A percentile compares a stretch with the other conserved stretches of the same genome.
These are phyloP conservation scores for Aspergillus heteromorphus DNA, from an alignment of 495 filamentous ascomycete species.

Conservation along the genomic window DNA sequence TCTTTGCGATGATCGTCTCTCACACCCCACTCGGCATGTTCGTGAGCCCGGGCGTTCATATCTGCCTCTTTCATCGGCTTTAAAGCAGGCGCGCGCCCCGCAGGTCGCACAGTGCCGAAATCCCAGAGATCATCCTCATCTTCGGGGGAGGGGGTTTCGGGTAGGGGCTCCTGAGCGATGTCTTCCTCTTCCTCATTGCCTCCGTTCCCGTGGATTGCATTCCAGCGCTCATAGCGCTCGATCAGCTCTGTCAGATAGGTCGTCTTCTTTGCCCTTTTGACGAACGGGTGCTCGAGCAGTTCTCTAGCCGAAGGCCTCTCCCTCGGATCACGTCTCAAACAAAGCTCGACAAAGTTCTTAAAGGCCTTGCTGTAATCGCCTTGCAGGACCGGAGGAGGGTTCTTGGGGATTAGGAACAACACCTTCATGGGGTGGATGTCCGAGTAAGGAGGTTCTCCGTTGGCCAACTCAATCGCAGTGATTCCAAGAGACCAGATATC, in stretches of 20 bases:
- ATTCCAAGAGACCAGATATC: constrained; percentile 99
- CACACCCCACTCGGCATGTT: constrained; percentile 38
- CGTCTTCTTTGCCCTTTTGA: constrained; percentile 83
- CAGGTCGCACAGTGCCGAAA: constrained; percentile 84
- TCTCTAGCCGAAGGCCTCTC: constrained; percentile 85
- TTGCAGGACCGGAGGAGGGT: constrained; percentile 73
- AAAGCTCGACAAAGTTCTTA: constrained; percentile 90
- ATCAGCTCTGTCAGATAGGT: constrained; percentile 90
- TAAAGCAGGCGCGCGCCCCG: constrained; percentile 50
- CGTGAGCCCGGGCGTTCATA: constrained; percentile 57
- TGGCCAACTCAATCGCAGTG: constrained; percentile 87
- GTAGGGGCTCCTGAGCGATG: constrained; percentile 37
- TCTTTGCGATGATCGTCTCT: constrained; percentile 34
- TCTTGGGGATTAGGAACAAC: constrained; percentile 93
- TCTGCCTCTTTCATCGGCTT: constrained; percentile 69
- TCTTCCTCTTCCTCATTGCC: constrained; percentile 60
- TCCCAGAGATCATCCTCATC: constrained; percentile 87
- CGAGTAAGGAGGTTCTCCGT: constrained; percentile 90
- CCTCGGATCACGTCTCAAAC: constrained; percentile 79
- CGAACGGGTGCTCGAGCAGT: constrained; percentile 82
- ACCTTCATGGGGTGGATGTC: constrained; percentile 99
- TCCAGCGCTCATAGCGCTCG: constrained; percentile 82
- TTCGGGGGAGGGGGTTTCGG: constrained; percentile 15
- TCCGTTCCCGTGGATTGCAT: constrained; percentile 54
- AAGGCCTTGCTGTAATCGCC: constrained; percentile 86